A percentile compares a stretch with the other conserved stretches of the same genome.
Conservation (phyloP, 1,139 yeast species). For the Zygotorulaspora mrakii region DNA sequence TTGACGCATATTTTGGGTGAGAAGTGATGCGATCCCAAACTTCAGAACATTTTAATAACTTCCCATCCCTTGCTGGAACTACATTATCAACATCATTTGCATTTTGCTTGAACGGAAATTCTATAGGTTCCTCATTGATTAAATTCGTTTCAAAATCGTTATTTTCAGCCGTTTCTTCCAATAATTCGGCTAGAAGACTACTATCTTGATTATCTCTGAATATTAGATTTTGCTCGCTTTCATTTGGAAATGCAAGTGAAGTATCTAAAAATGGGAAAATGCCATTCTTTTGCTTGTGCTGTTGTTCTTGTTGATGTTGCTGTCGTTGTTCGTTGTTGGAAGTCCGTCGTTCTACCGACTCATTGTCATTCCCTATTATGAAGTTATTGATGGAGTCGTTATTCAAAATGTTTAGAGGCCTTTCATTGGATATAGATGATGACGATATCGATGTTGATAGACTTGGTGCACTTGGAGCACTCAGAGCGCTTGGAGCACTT, state of each 20-base stretch:
- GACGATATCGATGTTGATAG: constrained; percentile 2
- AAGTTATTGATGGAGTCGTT: constrained; percentile 1
- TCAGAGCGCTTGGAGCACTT: too few relatives aligned
- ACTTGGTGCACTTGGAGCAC: constrained; percentile 4
- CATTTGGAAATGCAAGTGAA: constrained; percentile 15
- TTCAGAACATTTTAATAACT: constrained; percentile 71
- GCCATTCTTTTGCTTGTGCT: background rate
- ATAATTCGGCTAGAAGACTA: constrained; percentile 14
- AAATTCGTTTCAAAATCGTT: constrained; percentile 13
- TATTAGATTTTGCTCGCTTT: constrained; percentile 11
- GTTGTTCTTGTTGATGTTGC: too few relatives aligned
- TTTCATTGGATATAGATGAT: constrained; percentile 3
- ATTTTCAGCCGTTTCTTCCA: constrained; percentile 14
- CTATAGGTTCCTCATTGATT: constrained; percentile 23
- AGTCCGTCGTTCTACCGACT: too few relatives aligned
- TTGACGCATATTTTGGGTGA: constrained; percentile 88
- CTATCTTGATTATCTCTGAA: constrained; percentile 14
- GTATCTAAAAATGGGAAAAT: constrained; percentile 14
- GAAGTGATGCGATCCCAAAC: constrained; percentile 95
- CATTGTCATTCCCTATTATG: constrained; percentile 1
- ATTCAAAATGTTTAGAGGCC: background rate
- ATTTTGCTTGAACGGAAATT: background rate
- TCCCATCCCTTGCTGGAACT: constrained; percentile 51
- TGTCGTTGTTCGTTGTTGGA: too few relatives aligned
- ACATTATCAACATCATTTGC: constrained; percentile 39